Evolutionary conservation across 2,329 filamentous ascomycete species (phyloP), one percentile per base, ranked within the genome.

Genomic region (Chaetoscypha palmicola): DNA sequence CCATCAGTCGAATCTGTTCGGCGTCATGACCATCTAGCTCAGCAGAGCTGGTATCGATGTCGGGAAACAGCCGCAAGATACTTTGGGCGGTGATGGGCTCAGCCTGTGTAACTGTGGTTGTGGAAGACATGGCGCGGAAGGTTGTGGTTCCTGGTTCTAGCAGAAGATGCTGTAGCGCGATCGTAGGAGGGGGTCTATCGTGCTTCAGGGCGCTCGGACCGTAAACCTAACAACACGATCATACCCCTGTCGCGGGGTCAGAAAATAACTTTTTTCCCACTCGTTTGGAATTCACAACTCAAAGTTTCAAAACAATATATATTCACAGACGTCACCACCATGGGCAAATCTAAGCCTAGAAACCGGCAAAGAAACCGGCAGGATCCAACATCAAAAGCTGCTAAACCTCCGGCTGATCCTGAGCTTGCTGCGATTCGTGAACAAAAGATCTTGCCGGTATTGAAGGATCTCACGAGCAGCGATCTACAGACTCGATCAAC

Each of bases 1-100:
- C 91, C 92, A 98, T 98, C 59, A 98, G 70, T 39, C 91, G 83
- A 60, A 96, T 95, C 71, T 98, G 92, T 72, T 97, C 91, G 65
- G 86, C 91, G 71, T 97, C 90, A 70, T 97, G 94, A 40, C 91
- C 92, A 45, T 83, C 83, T 34, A 97, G 76, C 46, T 88, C 87
- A 41, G 78, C 74, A 51, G 69, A 68, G 57, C 82, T 81, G 48
- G 79, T 80, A 66, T 84, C 73, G 65, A 81, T 78, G 64, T 96
- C 89, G 41, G 89, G 88, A 67, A 97, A 97, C 38, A 97, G 77
- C 50, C 80, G 81, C 47, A 91, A 74, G 58, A 98, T 88, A 60
- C 85, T 87, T 58, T 92, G 80, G 14, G 89, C 88, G 41, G 87
- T 94, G 61, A 94, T 88, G 44, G 77, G 72, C 60, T 79, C 72